Percentiles rank a stretch among this genome's conserved stretches.
Conservation (phyloP, 2,329 filamentous ascomycete genomes). For the Hymenoscyphus salicellus region DNA sequence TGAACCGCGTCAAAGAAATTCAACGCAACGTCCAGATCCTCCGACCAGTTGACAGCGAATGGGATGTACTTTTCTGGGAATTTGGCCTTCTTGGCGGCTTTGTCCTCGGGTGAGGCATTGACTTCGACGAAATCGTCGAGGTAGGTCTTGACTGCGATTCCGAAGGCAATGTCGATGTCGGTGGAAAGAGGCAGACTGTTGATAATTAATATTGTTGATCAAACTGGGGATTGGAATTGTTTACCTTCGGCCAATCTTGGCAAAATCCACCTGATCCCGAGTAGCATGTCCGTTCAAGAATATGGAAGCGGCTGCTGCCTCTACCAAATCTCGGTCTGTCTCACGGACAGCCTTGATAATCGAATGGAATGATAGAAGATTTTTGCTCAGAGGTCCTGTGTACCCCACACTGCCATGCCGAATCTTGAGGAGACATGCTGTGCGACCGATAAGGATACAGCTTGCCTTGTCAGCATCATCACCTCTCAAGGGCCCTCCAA, state of each 20-base stretch:
- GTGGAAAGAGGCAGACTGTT: conserved; percentile 62
- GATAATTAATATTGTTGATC: conserved; percentile 17
- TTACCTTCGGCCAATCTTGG: conserved; percentile 70
- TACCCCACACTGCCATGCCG: conserved; percentile 84
- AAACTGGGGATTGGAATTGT: conserved; percentile 30
- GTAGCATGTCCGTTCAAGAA: conserved; percentile 77
- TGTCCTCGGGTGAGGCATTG: conserved; percentile 50
- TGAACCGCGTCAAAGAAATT: conserved; percentile 58
- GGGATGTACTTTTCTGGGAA: conserved; percentile 53
- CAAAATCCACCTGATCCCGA: conserved; percentile 58
- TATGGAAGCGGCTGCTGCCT: conserved; percentile 76
- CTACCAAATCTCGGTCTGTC: conserved; percentile 76
- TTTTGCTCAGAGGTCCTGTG: conserved; percentile 88
- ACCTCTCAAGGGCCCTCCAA: conserved; percentile 54
- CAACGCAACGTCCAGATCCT: conserved; percentile 57
- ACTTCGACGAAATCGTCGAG: conserved; percentile 66
- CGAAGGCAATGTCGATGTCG: conserved; percentile 71
- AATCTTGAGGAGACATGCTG: conserved; percentile 78
- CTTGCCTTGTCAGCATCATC: conserved; percentile 72
- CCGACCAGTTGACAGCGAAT: conserved; percentile 54
- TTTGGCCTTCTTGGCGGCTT: conserved; percentile 44
- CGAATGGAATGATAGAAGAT: conserved; percentile 81
- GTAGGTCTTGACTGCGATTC: conserved; percentile 77
- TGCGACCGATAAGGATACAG: conserved; percentile 79
- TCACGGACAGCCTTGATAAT: conserved; percentile 76